Evolutionary conservation across 1,284 basidiomycete genomes (phyloP).

Genomic region (Naganishia sp.): DNA sequence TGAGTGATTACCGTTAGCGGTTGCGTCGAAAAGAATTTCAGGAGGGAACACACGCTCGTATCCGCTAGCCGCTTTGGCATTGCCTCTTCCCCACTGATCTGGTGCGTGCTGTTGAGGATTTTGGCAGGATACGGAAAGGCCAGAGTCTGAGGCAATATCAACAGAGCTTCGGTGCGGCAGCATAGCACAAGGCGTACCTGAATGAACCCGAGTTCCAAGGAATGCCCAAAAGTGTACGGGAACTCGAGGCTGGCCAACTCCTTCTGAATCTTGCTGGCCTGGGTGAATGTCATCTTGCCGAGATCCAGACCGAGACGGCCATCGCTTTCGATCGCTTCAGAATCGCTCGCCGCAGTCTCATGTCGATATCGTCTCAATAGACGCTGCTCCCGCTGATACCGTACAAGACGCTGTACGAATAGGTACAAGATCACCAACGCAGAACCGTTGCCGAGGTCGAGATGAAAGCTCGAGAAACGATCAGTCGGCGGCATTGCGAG

Average conservation of each 20-base stretch:
- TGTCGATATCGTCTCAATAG: not conserved
- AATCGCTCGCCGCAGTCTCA: not conserved
- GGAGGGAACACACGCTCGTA: constrained; percentile 11
- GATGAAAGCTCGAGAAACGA: too few species aligned
- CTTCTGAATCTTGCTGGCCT: constrained; percentile 28
- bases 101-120: constrained; percentile 24
- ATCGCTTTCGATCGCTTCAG: not conserved
- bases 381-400: not conserved
- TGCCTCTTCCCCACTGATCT: constrained; percentile 24
- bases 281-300: constrained; percentile 27
- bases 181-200: constrained; percentile 15
- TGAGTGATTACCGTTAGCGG: not conserved
- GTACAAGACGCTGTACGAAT: not conserved
- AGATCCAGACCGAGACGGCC: constrained; percentile 11
- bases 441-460: not conserved
- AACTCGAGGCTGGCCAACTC: constrained; percentile 27
- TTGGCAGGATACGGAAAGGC: constrained; percentile 30
- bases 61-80: constrained; percentile 28
- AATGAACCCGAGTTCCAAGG: constrained; percentile 26
- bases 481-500: too few species aligned
- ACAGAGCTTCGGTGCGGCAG: not conserved
- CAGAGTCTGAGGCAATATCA: constrained; percentile 20
- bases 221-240: constrained; percentile 25
- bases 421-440: not conserved
- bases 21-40: not conserved